These are phyloP conservation scores for Colletotrichum horii DNA, from an alignment of 2,329 filamentous ascomycete species.

Conservation along the genomic window DNA sequence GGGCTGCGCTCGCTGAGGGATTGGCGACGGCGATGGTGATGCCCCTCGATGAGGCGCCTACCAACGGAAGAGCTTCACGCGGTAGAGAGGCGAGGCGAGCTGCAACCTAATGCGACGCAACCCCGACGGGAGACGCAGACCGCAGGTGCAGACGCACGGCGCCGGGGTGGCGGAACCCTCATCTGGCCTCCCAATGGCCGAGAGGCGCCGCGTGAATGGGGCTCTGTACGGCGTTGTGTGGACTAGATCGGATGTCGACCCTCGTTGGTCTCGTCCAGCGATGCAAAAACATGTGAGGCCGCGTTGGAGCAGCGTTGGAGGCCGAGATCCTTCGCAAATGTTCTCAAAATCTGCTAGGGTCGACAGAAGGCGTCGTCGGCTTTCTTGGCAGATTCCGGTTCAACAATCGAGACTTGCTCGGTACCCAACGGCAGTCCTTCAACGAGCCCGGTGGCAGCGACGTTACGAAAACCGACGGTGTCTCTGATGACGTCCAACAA, in stretches of 20 bases:
- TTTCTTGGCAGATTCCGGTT: background rate
- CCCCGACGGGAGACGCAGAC: background rate
- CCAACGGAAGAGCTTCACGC: background rate
- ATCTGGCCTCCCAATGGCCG: background rate
- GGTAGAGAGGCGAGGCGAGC: slow-evolving; percentile 6
- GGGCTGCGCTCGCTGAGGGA: background rate
- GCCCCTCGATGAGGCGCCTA: background rate
- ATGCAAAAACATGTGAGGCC: background rate
- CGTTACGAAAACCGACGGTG: background rate
- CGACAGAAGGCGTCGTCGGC: background rate
- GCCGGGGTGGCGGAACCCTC: background rate
- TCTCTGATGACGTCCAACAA: background rate
- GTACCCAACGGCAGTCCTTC: background rate
- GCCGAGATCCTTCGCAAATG: slow-evolving; percentile 9
- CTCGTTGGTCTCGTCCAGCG: background rate
- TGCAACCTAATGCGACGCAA: slow-evolving; percentile 8
- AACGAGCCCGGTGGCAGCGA: background rate
- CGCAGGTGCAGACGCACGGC: background rate
- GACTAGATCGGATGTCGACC: background rate
- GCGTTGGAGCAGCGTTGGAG: background rate
- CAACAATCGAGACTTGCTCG: background rate
- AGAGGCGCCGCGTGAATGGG: background rate
- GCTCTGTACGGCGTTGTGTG: background rate
- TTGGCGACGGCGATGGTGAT: background rate
- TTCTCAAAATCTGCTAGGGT: background rate